Conservation (phyloP, 108 stramenopile species). For the Tribonema minus region DNA sequence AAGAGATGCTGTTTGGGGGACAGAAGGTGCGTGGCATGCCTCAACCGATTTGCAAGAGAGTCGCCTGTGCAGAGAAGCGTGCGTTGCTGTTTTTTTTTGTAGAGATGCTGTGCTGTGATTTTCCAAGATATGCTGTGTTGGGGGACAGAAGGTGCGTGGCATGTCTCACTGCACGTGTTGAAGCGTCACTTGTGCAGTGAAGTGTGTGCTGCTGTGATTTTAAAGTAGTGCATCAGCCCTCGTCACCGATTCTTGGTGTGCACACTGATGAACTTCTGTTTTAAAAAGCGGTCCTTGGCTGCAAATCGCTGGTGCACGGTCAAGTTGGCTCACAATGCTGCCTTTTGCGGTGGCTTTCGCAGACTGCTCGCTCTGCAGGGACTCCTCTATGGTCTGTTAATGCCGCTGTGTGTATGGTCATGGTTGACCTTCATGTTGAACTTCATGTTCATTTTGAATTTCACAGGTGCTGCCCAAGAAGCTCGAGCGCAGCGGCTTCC, state of each 20-base stretch:
- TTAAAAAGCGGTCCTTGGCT: too few species aligned
- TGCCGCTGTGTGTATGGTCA: slow-evolving; percentile 58
- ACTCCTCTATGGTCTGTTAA: too few species aligned
- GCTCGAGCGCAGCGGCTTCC: slow-evolving; percentile 1
- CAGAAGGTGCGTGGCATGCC: neutral
- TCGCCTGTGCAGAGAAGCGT: neutral
- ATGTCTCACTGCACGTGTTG: neutral
- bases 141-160: neutral
- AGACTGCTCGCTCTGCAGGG: too few species aligned
- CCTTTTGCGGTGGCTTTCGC: too few species aligned
- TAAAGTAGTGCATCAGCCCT: too few species aligned
- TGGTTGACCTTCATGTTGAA: neutral
- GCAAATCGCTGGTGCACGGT: too few species aligned
- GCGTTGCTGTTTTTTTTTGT: too few species aligned
- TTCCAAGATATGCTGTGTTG: slow-evolving; percentile 66
- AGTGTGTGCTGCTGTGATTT: neutral
- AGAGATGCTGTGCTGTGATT: slow-evolving; percentile 66
- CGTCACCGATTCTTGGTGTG: too few species aligned
- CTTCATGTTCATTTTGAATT: too few species aligned
- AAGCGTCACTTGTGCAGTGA: neutral
- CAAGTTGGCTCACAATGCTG: too few species aligned
- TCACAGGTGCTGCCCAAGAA: slow-evolving; percentile 9
- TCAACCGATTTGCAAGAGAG: neutral
- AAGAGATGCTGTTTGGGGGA: slow-evolving; percentile 60
- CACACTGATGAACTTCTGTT: too few species aligned